A percentile compares a stretch with the other conserved stretches of the same genome.
Conservation (phyloP, 2,329 filamentous ascomycete genomes). For the Tolypocladium tropicale region DNA sequence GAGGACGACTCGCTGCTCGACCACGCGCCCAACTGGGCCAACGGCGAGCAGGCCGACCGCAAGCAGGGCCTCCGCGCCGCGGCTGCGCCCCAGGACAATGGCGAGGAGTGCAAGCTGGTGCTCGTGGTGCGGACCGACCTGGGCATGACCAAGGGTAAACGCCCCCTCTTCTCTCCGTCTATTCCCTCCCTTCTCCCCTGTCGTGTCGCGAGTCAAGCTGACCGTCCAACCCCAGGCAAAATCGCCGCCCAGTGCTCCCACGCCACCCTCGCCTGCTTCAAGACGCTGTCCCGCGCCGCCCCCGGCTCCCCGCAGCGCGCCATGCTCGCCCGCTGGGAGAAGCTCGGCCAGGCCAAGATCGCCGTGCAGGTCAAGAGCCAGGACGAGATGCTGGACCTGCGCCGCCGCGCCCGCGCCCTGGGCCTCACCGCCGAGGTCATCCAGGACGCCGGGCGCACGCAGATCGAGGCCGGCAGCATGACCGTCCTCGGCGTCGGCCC, state of each 20-base stretch:
- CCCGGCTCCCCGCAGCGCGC: constrained; percentile 43
- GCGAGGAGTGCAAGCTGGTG: constrained; percentile 89
- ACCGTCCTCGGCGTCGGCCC: constrained; percentile 81
- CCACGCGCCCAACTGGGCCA: constrained; percentile 58
- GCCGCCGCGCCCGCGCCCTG: constrained; percentile 70
- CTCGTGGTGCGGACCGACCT: constrained; percentile 87
- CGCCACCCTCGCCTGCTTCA: constrained; percentile 97
- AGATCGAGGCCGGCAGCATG: constrained; percentile 87
- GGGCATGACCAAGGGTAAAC: constrained; percentile 89
- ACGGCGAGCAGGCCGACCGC: constrained; percentile 48
- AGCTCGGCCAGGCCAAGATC: constrained; percentile 80
- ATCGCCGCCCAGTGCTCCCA: constrained; percentile 93
- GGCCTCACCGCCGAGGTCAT: constrained; percentile 86
- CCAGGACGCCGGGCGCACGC: constrained; percentile 89
- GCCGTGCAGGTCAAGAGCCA: constrained; percentile 82
- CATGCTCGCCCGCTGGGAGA: constrained; percentile 78
- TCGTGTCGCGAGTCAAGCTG: no score
- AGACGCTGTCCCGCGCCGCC: constrained; percentile 55
- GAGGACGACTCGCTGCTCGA: constrained; percentile 49
- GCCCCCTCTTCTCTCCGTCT: neutral
- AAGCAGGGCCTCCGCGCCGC: constrained; percentile 41
- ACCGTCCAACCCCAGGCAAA: constrained; percentile 54
- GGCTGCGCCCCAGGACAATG: constrained; percentile 26
- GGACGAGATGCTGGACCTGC: constrained; percentile 64
- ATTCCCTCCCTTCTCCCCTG: no score